These are phyloP conservation scores for Ceratocystis albifundus DNA, from an alignment of 2,329 filamentous ascomycete species.

Conservation along the genomic window DNA sequence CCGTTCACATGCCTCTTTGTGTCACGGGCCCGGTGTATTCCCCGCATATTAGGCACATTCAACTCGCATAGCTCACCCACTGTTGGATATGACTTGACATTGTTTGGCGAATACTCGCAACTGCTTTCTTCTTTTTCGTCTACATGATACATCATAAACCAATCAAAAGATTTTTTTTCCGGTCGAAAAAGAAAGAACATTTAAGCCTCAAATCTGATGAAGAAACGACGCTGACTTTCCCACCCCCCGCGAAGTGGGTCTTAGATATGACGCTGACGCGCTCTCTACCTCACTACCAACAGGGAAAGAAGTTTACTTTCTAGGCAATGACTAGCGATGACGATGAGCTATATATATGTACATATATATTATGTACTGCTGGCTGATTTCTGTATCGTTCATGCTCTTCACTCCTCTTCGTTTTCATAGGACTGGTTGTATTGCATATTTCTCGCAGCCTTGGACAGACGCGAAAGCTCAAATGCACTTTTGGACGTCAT, in stretches of 20 bases:
- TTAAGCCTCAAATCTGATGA: constrained; percentile 5
- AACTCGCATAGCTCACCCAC: not conserved
- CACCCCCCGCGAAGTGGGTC: constrained; percentile 6
- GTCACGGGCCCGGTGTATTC: not conserved
- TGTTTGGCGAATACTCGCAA: too few species aligned
- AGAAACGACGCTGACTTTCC: not conserved
- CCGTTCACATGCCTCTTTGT: not conserved
- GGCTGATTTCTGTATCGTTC: too few species aligned
- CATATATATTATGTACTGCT: not conserved
- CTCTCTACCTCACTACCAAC: not conserved
- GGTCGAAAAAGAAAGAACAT: not conserved
- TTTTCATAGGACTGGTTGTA: not conserved
- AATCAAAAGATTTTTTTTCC: not conserved
- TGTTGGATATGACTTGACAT: too few species aligned
- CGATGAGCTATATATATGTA: not conserved
- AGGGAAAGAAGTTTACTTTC: too few species aligned
- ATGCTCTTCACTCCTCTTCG: too few species aligned
- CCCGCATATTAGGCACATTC: not conserved
- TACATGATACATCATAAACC: not conserved
- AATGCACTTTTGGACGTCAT: not conserved
- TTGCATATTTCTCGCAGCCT: not conserved
- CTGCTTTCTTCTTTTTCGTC: not conserved
- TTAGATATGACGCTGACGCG: not conserved
- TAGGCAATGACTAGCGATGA: not conserved
- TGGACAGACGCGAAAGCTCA: not conserved